Evolutionary conservation across 768 basidiomycete species (phyloP).

Genomic region (Hypholoma sublateritium): DNA sequence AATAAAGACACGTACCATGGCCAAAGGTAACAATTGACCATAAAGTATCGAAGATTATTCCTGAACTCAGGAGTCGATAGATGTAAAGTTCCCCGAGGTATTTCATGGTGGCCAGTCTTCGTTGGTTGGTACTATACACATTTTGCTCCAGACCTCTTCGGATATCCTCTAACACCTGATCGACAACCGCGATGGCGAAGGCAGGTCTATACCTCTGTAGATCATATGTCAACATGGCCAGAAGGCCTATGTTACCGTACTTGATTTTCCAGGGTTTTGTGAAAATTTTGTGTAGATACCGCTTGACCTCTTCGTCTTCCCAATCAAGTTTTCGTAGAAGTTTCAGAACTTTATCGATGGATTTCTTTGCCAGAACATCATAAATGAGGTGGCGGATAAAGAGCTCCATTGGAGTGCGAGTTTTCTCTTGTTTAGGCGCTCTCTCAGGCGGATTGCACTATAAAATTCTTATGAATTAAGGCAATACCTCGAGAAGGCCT

Average conservation of each 20-base stretch:
- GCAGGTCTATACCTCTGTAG: conserved; percentile 90
- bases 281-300: conserved; percentile 82
- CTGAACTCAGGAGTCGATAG: conserved; percentile 86
- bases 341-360: conserved; percentile 94
- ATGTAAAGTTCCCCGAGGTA: conserved; percentile 98
- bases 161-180: conserved; percentile 93
- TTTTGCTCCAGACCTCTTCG: conserved; percentile 91
- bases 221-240: conserved; percentile 95
- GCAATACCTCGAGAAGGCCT: neutral
- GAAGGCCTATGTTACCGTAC: conserved; percentile 81
- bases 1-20: conserved; percentile 66
- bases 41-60: conserved; percentile 88
- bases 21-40: conserved; percentile 97
- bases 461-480: neutral
- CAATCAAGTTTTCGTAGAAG: conserved; percentile 93
- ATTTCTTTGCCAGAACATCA: conserved; percentile 89
- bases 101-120: conserved; percentile 87
- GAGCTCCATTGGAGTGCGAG: conserved; percentile 83
- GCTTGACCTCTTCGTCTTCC: conserved; percentile 70
- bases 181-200: conserved; percentile 85
- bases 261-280: conserved; percentile 99
- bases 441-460: conserved; percentile 98
- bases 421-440: conserved; percentile 79
- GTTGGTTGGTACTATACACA: conserved; percentile 92
- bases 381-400: conserved; percentile 96